Evolutionary conservation across 2,329 filamentous ascomycete genomes (phyloP).

Genomic region (Thermomyces lanuginosus): DNA sequence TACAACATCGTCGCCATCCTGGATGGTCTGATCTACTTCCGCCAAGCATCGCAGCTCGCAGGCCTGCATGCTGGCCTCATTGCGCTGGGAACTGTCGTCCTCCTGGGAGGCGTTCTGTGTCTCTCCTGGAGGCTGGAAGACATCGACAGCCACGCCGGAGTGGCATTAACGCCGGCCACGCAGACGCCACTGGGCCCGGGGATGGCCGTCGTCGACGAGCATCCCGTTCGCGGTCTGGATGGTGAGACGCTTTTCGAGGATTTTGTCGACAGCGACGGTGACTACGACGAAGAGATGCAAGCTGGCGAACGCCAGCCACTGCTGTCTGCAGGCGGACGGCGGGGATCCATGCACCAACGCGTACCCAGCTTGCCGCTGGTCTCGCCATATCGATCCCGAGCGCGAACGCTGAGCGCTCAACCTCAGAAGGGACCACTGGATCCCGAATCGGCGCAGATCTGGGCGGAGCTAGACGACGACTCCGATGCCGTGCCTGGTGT

Average conservation of each 20-base stretch:
- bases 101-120: slow-evolving; percentile 75
- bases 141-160: slow-evolving; percentile 20
- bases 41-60: slow-evolving; percentile 66
- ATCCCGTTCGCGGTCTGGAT: slow-evolving; percentile 13
- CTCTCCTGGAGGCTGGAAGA: slow-evolving; percentile 87
- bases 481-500: too few species aligned
- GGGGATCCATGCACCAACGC: slow-evolving; percentile 15
- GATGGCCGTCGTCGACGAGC: slow-evolving; percentile 57
- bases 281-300: slow-evolving; percentile 25
- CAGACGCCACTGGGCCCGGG: slow-evolving; percentile 62
- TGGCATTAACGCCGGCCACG: slow-evolving; percentile 34
- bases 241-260: too few species aligned
- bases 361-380: slow-evolving; percentile 19
- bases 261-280: too few species aligned
- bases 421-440: too few species aligned
- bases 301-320: slow-evolving; percentile 26
- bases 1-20: slow-evolving; percentile 98
- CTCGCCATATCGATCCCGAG: slow-evolving; percentile 24
- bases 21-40: slow-evolving; percentile 93
- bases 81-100: slow-evolving; percentile 66
- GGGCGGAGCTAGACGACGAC: slow-evolving; percentile 77
- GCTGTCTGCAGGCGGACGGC: slow-evolving; percentile 13
- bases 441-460: slow-evolving; percentile 64
- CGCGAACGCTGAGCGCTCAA: slow-evolving; percentile 36
- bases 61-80: slow-evolving; percentile 56